Evolutionary conservation across 441 rosid genomes (phyloP).

Genomic region (Brassica balearica): DNA sequence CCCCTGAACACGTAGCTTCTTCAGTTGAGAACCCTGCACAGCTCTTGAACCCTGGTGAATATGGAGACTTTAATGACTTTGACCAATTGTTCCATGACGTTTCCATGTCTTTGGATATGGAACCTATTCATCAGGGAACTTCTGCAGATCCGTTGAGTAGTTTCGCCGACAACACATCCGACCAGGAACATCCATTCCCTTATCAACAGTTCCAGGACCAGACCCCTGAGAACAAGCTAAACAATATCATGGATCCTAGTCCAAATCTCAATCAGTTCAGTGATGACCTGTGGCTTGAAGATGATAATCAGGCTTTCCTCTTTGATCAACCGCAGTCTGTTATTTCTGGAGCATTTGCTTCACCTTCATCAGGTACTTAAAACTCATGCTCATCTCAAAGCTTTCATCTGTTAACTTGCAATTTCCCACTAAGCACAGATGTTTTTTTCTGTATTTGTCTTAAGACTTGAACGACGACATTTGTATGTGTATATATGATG

Average conservation of each 20-base stretch:
- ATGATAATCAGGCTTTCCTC: constrained; percentile 4
- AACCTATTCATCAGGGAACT: not conserved
- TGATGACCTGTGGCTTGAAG: constrained; percentile 7
- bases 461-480: not conserved
- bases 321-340: constrained; percentile 1
- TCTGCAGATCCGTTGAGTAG: not conserved
- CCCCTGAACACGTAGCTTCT: constrained; percentile 10
- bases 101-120: constrained; percentile 16
- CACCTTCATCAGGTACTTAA: constrained; percentile 13
- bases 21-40: not conserved
- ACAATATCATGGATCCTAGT: constrained; percentile 1
- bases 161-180: constrained; percentile 4
- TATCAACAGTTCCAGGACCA: constrained; percentile 11
- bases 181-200: not conserved
- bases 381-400: not conserved
- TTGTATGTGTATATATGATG: not conserved
- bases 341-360: constrained; percentile 1
- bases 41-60: constrained; percentile 7
- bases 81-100: constrained; percentile 14
- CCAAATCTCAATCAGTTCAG: constrained; percentile 10
- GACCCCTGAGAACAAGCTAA: not conserved
- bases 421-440: not conserved
- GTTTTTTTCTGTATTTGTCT: not conserved
- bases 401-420: not conserved
- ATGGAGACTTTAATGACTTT: constrained; percentile 1